These are phyloP conservation scores for Diaporthe capsici DNA, from an alignment of 2,329 filamentous ascomycete genomes.

Conservation along the genomic window DNA sequence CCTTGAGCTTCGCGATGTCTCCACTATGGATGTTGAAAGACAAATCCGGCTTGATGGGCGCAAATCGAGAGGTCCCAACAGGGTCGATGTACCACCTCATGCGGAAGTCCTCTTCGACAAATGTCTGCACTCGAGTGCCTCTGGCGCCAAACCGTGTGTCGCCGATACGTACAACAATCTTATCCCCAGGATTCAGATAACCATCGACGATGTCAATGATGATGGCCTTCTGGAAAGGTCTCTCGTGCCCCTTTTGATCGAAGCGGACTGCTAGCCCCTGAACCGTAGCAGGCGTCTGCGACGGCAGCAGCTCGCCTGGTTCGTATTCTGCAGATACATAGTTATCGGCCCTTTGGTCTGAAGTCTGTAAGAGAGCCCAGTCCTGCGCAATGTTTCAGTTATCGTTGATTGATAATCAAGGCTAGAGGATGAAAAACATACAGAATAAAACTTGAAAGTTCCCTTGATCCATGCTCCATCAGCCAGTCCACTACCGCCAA, in stretches of 20 bases:
- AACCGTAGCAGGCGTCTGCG: constrained; percentile 52
- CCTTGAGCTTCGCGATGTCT: constrained; percentile 42
- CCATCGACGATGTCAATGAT: constrained; percentile 55
- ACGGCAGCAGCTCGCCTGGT: constrained; percentile 45
- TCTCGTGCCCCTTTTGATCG: constrained; percentile 55
- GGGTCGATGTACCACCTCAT: constrained; percentile 56
- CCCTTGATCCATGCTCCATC: constrained; percentile 56
- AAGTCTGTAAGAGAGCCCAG: constrained; percentile 54
- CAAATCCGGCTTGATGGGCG: constrained; percentile 52
- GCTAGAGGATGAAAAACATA: not conserved
- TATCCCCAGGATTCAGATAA: constrained; percentile 53
- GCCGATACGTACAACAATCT: constrained; percentile 52
- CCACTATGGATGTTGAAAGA: constrained; percentile 47
- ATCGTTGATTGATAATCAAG: not conserved
- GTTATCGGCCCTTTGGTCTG: constrained; percentile 49
- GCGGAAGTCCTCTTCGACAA: constrained; percentile 52
- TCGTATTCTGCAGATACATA: constrained; percentile 53
- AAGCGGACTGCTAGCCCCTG: constrained; percentile 52
- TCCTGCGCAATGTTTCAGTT: constrained; percentile 38
- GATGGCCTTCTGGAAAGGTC: constrained; percentile 55
- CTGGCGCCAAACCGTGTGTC: constrained; percentile 50
- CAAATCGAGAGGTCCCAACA: constrained; percentile 53
- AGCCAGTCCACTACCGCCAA: constrained; percentile 50
- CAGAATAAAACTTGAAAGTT: constrained; percentile 55
- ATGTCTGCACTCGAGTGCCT: constrained; percentile 53